Conservation (phyloP, 768 basidiomycete genomes). For the Hirschioporus abietinus region DNA sequence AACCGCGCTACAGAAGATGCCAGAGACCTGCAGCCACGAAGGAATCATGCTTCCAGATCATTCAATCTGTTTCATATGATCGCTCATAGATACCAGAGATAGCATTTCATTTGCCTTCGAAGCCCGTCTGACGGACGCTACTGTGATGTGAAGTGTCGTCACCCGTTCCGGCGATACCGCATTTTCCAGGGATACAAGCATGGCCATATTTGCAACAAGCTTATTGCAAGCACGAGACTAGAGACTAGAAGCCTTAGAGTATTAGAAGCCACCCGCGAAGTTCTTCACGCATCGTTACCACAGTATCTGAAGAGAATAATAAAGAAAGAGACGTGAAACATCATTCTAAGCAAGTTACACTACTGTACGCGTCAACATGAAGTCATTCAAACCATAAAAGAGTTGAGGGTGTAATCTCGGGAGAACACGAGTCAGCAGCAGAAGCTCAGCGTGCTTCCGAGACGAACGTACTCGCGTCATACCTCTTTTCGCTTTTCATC, state of each 20-base stretch:
- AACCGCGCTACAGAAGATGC: background rate
- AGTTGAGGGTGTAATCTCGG: slow-evolving; percentile 1
- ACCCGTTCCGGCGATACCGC: background rate
- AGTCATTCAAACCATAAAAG: background rate
- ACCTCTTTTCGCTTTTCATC: background rate
- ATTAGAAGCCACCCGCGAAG: background rate
- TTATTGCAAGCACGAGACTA: background rate
- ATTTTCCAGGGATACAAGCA: background rate
- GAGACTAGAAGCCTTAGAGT: background rate
- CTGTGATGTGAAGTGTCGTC: background rate
- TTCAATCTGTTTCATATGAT: background rate
- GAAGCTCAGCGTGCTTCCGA: background rate
- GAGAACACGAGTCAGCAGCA: background rate
- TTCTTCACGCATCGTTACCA: background rate
- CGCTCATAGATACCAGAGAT: background rate
- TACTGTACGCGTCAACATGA: background rate
- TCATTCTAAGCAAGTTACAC: background rate
- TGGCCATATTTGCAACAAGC: background rate
- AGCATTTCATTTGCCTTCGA: background rate
- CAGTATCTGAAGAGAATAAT: background rate
- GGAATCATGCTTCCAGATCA: background rate
- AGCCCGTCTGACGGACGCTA: background rate
- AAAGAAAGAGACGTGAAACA: background rate
- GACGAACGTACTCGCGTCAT: background rate
- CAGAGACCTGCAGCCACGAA: background rate